A percentile compares a stretch with the other conserved stretches of the same genome.
phyloP scores from a whole-genome alignment of 2,329 filamentous ascomycete genomes.

The Cadophora malorum region DNA sequence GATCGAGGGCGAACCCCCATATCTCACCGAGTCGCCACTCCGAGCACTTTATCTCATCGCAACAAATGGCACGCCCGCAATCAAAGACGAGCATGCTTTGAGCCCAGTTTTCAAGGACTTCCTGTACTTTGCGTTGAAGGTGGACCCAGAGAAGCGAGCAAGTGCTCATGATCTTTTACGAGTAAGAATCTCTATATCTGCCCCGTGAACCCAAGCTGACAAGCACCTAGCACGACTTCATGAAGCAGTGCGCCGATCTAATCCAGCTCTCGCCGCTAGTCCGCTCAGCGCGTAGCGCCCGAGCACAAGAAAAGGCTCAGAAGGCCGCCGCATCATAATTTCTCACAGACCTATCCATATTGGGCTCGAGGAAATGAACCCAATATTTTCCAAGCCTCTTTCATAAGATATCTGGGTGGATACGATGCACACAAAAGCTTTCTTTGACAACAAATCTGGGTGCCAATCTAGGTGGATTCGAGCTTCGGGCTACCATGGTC shows the following conservation, averaged over 20 bases:
- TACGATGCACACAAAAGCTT: constrained; percentile 15
- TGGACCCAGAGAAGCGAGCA: constrained; percentile 95
- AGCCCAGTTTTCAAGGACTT: constrained; percentile 89
- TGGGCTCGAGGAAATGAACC: background rate
- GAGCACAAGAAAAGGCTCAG: constrained; percentile 82
- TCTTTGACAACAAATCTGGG: background rate
- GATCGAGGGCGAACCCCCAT: constrained; percentile 98
- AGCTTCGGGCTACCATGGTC: background rate
- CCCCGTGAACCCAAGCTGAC: constrained; percentile 31
- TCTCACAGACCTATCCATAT: background rate
- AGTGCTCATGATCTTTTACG: constrained; percentile 92
- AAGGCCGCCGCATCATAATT: constrained; percentile 53
- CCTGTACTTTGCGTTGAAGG: constrained; percentile 89
- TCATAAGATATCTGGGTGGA: constrained; percentile 14
- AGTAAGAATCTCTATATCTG: constrained; percentile 63
- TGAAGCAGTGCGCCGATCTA: constrained; percentile 76
- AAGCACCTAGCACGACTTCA: constrained; percentile 73
- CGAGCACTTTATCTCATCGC: constrained; percentile 95
- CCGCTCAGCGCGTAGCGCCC: constrained; percentile 80
- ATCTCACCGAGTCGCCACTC: constrained; percentile 92
- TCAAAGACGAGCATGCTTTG: constrained; percentile 89
- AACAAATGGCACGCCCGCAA: constrained; percentile 91
- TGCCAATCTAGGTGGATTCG: background rate
- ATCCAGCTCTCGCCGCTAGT: constrained; percentile 85
- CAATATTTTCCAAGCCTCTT: background rate